Percentiles rank a stretch among this genome's conserved stretches.
These are phyloP conservation scores for Gentiana macrophylla DNA, from an alignment of 257 asterid species.

Conservation along the genomic window DNA sequence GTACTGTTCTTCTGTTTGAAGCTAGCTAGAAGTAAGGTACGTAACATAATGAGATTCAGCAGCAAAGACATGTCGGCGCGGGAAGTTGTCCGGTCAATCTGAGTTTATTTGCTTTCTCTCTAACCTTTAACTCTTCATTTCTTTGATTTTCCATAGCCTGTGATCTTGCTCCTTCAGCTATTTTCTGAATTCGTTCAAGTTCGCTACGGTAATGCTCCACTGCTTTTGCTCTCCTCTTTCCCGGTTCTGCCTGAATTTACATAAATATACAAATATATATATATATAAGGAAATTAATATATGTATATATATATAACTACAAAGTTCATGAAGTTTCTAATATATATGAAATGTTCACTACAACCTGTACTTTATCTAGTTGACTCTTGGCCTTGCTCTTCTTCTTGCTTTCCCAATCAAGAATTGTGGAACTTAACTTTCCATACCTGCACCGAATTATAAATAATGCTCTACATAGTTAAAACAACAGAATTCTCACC, in stretches of 20 bases:
- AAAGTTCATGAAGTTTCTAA: too few species aligned
- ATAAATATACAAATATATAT: too few species aligned
- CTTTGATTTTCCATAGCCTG: constrained; percentile 47
- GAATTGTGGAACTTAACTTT: too few species aligned
- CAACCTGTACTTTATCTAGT: too few species aligned
- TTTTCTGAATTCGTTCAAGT: constrained; percentile 31
- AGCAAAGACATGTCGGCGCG: constrained; percentile 45
- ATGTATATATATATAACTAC: not conserved
- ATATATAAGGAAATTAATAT: too few species aligned
- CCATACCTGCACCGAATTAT: not conserved
- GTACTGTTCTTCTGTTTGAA: too few species aligned
- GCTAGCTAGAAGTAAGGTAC: too few species aligned
- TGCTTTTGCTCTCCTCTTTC: constrained; percentile 42
- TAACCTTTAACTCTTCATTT: constrained; percentile 57
- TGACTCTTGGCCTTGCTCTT: too few species aligned
- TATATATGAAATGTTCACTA: too few species aligned
- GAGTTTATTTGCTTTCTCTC: constrained; percentile 56
- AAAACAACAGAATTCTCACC: not conserved
- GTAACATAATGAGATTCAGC: constrained; percentile 16
- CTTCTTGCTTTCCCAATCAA: too few species aligned
- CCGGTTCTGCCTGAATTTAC: constrained; percentile 56
- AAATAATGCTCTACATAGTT: not conserved
- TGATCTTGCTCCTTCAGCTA: constrained; percentile 44
- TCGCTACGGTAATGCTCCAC: constrained; percentile 22
- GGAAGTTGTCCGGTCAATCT: constrained; percentile 73